Percentiles rank a stretch among this genome's conserved stretches.
These are phyloP conservation scores for Coccomyxa sp. DNA, from an alignment of 139 green algal genomes.

Conservation along the genomic window DNA sequence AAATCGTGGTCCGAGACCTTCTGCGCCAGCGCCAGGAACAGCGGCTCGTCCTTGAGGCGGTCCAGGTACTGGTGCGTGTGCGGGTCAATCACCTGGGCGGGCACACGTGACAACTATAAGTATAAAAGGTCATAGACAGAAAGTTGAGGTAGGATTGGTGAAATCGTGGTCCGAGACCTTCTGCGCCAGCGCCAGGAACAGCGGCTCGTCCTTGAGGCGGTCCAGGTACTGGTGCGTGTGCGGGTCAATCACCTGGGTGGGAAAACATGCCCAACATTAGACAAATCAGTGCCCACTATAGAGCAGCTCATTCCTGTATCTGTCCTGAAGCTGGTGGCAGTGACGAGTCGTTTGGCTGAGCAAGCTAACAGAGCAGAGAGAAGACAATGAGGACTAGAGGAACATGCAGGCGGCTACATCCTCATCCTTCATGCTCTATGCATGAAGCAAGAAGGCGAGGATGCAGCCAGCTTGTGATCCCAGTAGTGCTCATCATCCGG, in stretches of 20 bases:
- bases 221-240: conserved; percentile 97
- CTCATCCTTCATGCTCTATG: too few relatives aligned
- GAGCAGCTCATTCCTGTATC: too few relatives aligned
- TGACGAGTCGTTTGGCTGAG: too few relatives aligned
- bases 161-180: conserved; percentile 44
- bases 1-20: conserved; percentile 44
- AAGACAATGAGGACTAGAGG: too few relatives aligned
- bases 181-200: conserved; percentile 84
- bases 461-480: too few relatives aligned
- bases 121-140: too few relatives aligned
- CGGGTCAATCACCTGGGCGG: conserved; percentile 86
- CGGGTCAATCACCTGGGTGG: conserved; percentile 86
- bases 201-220: conserved; percentile 88
- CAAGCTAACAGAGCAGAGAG: too few relatives aligned
- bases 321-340: too few relatives aligned
- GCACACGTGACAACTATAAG: neutral
- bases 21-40: conserved; percentile 84
- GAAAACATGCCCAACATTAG: neutral
- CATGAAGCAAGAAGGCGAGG: too few relatives aligned
- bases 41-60: conserved; percentile 88
- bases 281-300: too few relatives aligned
- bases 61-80: conserved; percentile 97
- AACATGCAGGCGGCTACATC: too few relatives aligned
- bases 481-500: too few relatives aligned
- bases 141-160: neutral